Evolutionary conservation across 805 yeast genomes (phyloP).

Genomic region (Kurtzmaniella fragi): DNA sequence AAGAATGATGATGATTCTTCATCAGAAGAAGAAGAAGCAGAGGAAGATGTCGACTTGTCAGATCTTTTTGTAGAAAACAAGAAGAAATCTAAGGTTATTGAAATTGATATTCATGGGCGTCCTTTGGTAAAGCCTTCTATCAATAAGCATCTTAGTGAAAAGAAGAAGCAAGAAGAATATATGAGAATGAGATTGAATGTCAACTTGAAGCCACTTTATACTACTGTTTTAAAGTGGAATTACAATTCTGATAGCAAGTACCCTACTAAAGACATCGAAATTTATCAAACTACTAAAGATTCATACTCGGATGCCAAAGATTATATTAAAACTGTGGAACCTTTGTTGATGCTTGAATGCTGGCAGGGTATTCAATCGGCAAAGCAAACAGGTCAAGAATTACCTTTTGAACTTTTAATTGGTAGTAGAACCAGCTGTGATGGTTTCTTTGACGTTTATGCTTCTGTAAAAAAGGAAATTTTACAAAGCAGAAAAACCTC

Average conservation of each 20-base stretch:
- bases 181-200: constrained; percentile 79
- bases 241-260: constrained; percentile 50
- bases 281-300: constrained; percentile 47
- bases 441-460: constrained; percentile 82
- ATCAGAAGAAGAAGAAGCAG: constrained; percentile 23
- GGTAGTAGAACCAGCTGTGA: constrained; percentile 83
- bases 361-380: constrained; percentile 88
- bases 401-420: constrained; percentile 60
- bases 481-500: constrained; percentile 50
- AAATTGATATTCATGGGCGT: constrained; percentile 42
- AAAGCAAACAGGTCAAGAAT: constrained; percentile 53
- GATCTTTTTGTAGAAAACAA: constrained; percentile 36
- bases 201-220: constrained; percentile 70
- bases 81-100: constrained; percentile 31
- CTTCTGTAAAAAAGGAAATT: constrained; percentile 54
- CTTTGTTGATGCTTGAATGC: constrained; percentile 79
- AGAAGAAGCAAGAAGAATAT: constrained; percentile 58
- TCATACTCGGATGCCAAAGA: constrained; percentile 55
- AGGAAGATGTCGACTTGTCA: constrained; percentile 32
- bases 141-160: constrained; percentile 27
- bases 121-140: constrained; percentile 19
- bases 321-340: constrained; percentile 68
- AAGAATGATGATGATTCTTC: constrained; percentile 28
- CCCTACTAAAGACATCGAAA: constrained; percentile 48
- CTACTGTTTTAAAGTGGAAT: constrained; percentile 70